phyloP scores from a whole-genome alignment of 768 basidiomycete species.

The Termitomyces sp. region DNA sequence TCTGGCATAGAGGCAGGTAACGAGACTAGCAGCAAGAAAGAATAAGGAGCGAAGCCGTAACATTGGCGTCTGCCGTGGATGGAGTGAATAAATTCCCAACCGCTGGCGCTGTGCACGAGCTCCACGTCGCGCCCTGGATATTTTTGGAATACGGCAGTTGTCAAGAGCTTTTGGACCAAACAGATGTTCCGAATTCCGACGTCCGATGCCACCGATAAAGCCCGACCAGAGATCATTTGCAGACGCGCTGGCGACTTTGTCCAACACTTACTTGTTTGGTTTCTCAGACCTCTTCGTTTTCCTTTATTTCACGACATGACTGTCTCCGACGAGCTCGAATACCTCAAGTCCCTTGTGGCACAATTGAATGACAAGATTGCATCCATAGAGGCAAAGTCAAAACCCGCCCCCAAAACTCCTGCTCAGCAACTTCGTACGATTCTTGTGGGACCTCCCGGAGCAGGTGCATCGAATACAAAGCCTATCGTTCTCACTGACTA shows the following conservation, averaged over 20 bases:
- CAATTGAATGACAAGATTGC: conserved; percentile 91
- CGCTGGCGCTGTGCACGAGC: conserved; percentile 6
- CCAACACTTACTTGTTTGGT: conserved; percentile 7
- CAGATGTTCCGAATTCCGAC: conserved; percentile 1
- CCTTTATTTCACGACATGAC: conserved; percentile 40
- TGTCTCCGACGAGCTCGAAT: conserved; percentile 77
- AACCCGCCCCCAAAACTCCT: conserved; percentile 48
- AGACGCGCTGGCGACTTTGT: conserved; percentile 15
- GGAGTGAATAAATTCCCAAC: conserved; percentile 10
- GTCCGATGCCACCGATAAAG: conserved; percentile 17
- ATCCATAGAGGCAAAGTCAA: conserved; percentile 66
- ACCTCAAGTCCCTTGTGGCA: conserved; percentile 87
- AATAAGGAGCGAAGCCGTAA: conserved; percentile 30
- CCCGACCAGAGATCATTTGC: conserved; percentile 19
- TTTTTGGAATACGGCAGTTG: conserved; percentile 15
- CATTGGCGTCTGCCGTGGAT: conserved; percentile 23
- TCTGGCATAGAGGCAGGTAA: conserved; percentile 39
- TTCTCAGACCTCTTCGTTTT: conserved; percentile 3
- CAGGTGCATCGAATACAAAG: conserved; percentile 52
- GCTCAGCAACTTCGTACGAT: conserved; percentile 84
- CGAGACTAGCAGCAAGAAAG: conserved; percentile 25
- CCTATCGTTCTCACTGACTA: background rate
- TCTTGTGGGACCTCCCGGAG: conserved; percentile 93
- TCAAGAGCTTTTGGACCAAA: conserved; percentile 12
- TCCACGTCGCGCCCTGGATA: conserved; percentile 20